phyloP scores from a whole-genome alignment of 345 rosid species.

The thale cress (Arabidopsis thaliana) region DNA sequence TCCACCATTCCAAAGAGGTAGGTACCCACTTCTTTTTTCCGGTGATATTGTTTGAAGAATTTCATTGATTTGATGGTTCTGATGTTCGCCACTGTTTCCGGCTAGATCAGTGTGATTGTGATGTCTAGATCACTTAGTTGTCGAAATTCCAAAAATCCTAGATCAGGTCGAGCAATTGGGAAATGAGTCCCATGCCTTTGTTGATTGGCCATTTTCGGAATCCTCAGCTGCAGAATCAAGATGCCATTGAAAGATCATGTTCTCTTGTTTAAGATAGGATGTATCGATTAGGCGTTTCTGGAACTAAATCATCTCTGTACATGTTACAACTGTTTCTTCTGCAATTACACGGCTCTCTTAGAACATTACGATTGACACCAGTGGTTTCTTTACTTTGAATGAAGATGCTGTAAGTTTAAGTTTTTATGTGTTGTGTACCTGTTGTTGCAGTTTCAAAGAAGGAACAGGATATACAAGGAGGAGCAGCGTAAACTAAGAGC shows the following conservation, averaged over 20 bases:
- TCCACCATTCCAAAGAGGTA: conserved; percentile 99
- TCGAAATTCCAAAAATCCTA: too few relatives aligned
- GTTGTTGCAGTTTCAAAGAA: conserved; percentile 82
- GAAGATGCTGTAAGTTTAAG: conserved; percentile 12
- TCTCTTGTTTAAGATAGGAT: too few relatives aligned
- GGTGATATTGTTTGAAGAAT: too few relatives aligned
- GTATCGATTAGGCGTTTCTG: background rate
- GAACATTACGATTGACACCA: background rate
- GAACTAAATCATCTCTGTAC: background rate
- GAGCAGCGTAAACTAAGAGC: conserved; percentile 94
- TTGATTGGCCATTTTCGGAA: background rate
- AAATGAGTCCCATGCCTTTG: background rate
- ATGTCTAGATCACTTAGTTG: too few relatives aligned
- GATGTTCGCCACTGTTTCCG: too few relatives aligned
- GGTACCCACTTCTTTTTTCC: conserved; percentile 46
- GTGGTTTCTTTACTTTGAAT: conserved; percentile 5
- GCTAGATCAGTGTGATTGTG: too few relatives aligned
- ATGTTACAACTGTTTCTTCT: background rate
- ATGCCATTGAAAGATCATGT: too few relatives aligned
- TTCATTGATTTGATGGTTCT: too few relatives aligned
- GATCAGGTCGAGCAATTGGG: too few relatives aligned
- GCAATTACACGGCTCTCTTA: background rate
- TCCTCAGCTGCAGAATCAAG: too few relatives aligned
- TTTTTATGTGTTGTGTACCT: conserved; percentile 2
- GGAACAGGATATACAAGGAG: conserved; percentile 95